Conservation (phyloP, 1,139 yeast genomes). For the Saccharomyces hybrid region DNA sequence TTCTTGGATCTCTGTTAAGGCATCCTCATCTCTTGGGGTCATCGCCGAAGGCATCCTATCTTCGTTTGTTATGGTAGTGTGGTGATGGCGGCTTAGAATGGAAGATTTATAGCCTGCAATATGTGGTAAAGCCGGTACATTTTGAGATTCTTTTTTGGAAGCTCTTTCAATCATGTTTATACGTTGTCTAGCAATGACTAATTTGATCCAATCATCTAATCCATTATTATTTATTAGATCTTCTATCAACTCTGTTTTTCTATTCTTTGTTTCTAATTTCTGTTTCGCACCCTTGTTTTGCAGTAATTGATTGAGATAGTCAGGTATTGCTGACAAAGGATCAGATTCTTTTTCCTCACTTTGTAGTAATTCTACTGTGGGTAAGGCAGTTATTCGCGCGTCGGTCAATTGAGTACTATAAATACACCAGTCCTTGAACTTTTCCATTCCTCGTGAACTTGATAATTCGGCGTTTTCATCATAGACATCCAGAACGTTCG, state of each 20-base stretch:
- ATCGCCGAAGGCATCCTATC: background rate
- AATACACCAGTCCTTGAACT: slow-evolving; percentile 44
- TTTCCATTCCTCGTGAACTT: slow-evolving; percentile 37
- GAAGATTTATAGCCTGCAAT: slow-evolving; percentile 26
- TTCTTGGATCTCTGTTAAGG: background rate
- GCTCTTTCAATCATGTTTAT: slow-evolving; percentile 17
- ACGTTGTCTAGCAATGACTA: slow-evolving; percentile 23
- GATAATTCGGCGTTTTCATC: slow-evolving; percentile 35
- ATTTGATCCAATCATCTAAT: slow-evolving; percentile 29
- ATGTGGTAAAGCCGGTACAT: slow-evolving; percentile 20
- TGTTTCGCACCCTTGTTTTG: slow-evolving; percentile 10
- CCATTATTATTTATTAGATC: slow-evolving; percentile 29
- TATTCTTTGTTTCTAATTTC: slow-evolving; percentile 12
- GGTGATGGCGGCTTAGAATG: slow-evolving; percentile 9
- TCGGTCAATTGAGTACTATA: slow-evolving; percentile 36
- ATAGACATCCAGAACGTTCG: slow-evolving; percentile 36
- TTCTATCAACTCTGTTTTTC: slow-evolving; percentile 19
- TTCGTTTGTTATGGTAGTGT: slow-evolving; percentile 2
- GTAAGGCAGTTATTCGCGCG: slow-evolving; percentile 35
- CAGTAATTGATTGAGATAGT: slow-evolving; percentile 29
- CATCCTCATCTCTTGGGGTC: slow-evolving; percentile 6
- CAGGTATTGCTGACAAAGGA: slow-evolving; percentile 27
- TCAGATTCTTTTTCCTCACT: slow-evolving; percentile 8
- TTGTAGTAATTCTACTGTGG: slow-evolving; percentile 30
- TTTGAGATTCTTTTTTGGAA: slow-evolving; percentile 17